Conservation (phyloP, 352 stramenopile species). For the Phytophthora rubi region DNA sequence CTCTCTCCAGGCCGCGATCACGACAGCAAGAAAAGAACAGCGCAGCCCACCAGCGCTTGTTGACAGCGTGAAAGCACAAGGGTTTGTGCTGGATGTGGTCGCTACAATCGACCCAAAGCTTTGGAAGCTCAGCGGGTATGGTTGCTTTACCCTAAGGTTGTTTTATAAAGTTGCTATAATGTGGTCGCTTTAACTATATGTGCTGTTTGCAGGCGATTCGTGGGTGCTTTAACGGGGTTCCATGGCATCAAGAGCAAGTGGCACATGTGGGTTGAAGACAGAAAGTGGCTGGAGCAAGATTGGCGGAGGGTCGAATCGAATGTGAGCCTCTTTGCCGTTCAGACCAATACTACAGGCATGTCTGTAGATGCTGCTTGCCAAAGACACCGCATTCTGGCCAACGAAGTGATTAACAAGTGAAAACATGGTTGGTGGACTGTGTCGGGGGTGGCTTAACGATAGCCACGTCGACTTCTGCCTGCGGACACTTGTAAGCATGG, state of each 20-base stretch:
- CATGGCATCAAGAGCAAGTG: too few species aligned
- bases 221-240: too few species aligned
- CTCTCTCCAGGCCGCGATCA: not conserved
- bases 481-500: too few species aligned
- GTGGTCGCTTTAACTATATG: too few species aligned
- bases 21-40: too few species aligned
- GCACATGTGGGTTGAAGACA: constrained; percentile 10
- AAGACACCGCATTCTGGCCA: not conserved
- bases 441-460: not conserved
- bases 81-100: constrained; percentile 2
- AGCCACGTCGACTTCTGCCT: too few species aligned
- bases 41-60: too few species aligned
- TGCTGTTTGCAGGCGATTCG: too few species aligned
- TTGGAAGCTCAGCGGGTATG: constrained; percentile 16
- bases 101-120: constrained; percentile 5
- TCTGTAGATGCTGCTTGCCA: not conserved
- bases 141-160: constrained; percentile 12
- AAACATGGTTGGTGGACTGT: constrained; percentile 12
- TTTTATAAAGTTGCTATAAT: not conserved
- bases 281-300: constrained; percentile 19
- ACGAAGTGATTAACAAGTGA: constrained; percentile 10
- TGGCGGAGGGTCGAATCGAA: constrained; percentile 6
- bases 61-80: constrained; percentile 1
- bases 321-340: constrained; percentile 2
- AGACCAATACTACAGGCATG: not conserved